Evolutionary conservation across 306 rosid species (phyloP).

Genomic region (Begonia masoniana): DNA sequence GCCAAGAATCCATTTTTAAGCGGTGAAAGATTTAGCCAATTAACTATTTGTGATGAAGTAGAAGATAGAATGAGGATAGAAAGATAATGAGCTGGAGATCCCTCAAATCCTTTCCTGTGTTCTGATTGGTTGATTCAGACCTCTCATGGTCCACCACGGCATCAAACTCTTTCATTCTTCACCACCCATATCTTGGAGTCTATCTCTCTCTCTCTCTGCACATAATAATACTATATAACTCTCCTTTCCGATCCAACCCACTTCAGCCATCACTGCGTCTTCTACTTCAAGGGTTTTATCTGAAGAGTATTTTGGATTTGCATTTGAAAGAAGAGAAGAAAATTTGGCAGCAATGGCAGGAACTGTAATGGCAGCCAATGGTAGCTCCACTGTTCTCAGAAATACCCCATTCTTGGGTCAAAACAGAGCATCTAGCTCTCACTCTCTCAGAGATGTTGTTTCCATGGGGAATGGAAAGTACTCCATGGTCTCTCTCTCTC

Average conservation of each 20-base stretch:
- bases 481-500: conserved; percentile 51
- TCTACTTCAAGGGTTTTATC: neutral
- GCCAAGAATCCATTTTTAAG: too few species aligned
- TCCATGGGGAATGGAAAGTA: conserved; percentile 57
- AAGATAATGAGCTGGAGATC: conserved; percentile 1
- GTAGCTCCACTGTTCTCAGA: conserved; percentile 52
- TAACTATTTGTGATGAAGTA: too few species aligned
- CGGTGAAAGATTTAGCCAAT: too few species aligned
- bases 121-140: conserved; percentile 42
- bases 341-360: conserved; percentile 30
- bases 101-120: conserved; percentile 1
- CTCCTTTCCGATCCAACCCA: neutral
- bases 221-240: too few species aligned
- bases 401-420: conserved; percentile 71
- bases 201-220: too few species aligned
- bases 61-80: neutral
- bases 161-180: conserved; percentile 10
- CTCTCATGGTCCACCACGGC: conserved; percentile 32
- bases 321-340: neutral
- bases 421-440: conserved; percentile 24
- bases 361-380: conserved; percentile 65
- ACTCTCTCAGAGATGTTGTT: conserved; percentile 62
- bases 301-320: neutral
- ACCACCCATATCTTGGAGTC: conserved; percentile 13
- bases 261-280: neutral